Base-by-base conservation (phyloP, 1,139 yeast genomes). In the Pichia sp. region DNA sequence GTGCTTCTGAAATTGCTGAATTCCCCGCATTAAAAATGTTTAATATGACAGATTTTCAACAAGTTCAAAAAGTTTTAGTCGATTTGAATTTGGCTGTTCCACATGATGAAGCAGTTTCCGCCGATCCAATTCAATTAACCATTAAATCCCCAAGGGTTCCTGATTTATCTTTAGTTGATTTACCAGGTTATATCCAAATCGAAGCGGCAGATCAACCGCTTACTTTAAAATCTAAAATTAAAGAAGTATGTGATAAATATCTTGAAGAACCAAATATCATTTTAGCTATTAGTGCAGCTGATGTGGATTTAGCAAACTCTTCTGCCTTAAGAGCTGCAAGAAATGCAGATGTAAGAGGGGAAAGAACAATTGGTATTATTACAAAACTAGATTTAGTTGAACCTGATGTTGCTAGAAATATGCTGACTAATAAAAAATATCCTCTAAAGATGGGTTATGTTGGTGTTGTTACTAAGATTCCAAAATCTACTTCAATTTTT, bases 141-240 rank as follows among this genome's bases (percentile, higher is more conserved):
- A 87, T 93, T 34, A 81, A 80, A 60, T 89, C 98, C 2, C 94
- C 97, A 4, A 72, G 78, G 40, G 95, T 91, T 6, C 98, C 98
- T 0, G 98, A 93, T 64, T 69, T 91, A 45, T 87, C 96, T 0
- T 68, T 93, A 51, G 96, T 93, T 18, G 99, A 91, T 66, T 68
- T 93, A 45, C 99, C 99, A 0, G 99, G 99, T 5, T 93, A 93
- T 59, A 93, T 93, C 51, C 98, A 93, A 63, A 80, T 93, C 2
- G 95, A 93, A 57, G 94, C 97, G 1, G 89, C 94, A 5, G 97
- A 91, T 61, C 98, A 93, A 63, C 98, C 99, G 1, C 65, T 72
- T 5, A 86, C 82, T 49, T 70, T 93, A 49, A 89, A 91, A 59
- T 72, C 72, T 35, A 85, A 81, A 57, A 93, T 93, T 52, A 70